phyloP scores from a whole-genome alignment of 371 early-diverging fungal species.

The Dichotomocladium elegans region DNA sequence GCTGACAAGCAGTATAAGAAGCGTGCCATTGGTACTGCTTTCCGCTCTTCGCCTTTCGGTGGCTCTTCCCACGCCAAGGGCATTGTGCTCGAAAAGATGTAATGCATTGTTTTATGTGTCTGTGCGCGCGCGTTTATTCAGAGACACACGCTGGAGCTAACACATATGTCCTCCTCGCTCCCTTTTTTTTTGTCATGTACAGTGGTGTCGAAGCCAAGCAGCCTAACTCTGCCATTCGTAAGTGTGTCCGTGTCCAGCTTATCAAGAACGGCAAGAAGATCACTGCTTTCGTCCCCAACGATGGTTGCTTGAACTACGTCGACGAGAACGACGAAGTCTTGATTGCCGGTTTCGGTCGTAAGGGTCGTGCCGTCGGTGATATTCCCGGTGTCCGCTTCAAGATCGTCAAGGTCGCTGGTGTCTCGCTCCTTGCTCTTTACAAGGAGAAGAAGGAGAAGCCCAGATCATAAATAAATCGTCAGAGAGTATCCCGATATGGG shows the following conservation, averaged over 20 bases:
- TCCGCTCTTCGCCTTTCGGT: constrained; percentile 96
- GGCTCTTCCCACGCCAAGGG: constrained; percentile 99
- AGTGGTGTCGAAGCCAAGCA: constrained; percentile 99
- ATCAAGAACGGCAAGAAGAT: constrained; percentile 99
- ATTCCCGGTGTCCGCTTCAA: constrained; percentile 99
- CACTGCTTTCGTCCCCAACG: constrained; percentile 99
- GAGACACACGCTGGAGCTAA: too few species aligned
- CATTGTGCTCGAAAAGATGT: constrained; percentile 99
- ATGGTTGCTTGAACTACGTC: constrained; percentile 99
- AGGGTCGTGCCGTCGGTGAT: constrained; percentile 94
- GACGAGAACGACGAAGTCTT: constrained; percentile 98
- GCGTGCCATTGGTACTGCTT: constrained; percentile 97
- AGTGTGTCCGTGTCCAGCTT: constrained; percentile 99
- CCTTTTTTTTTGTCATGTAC: constrained; percentile 2
- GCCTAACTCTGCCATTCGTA: constrained; percentile 99
- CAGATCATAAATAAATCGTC: constrained; percentile 79
- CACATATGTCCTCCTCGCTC: too few species aligned
- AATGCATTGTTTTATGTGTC: constrained; percentile 14
- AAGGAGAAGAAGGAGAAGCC: constrained; percentile 99
- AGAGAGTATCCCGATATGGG: too few species aligned
- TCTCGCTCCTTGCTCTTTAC: constrained; percentile 97
- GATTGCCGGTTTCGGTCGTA: constrained; percentile 96
- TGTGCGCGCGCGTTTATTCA: neutral
- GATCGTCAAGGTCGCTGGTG: constrained; percentile 99
- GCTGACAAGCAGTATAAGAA: constrained; percentile 99